Conservation (phyloP, 495 filamentous ascomycete species). For the Tuber borchii region DNA sequence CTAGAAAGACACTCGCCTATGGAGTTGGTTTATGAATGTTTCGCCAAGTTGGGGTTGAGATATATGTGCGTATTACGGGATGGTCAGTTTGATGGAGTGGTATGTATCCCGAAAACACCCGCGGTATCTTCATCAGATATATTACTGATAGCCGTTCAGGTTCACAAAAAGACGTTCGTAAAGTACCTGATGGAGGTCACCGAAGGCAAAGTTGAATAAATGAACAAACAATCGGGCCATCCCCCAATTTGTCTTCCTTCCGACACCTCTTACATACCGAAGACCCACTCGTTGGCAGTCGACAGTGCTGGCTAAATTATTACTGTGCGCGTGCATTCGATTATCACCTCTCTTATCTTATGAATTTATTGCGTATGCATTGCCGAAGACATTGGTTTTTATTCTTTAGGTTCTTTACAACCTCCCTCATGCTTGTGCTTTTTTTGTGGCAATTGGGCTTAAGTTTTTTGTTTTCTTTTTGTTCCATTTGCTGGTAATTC, state of each 20-base stretch:
- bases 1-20: conserved; percentile 86
- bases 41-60: conserved; percentile 84
- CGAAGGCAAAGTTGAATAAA: conserved; percentile 31
- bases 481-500: neutral
- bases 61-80: conserved; percentile 85
- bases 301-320: neutral
- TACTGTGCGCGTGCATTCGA: neutral
- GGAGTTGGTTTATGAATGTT: conserved; percentile 94
- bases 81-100: conserved; percentile 81
- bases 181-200: conserved; percentile 64
- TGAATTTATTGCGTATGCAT: conserved; percentile 11
- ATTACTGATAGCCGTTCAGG: conserved; percentile 46
- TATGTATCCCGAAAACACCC: conserved; percentile 45
- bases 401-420: neutral
- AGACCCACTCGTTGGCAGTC: neutral
- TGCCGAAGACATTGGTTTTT: neutral
- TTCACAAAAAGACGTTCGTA: conserved; percentile 94
- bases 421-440: conserved; percentile 2
- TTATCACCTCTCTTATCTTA: conserved; percentile 40
- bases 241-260: neutral
- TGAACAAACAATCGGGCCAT: neutral
- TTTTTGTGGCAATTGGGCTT: neutral
- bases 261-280: neutral
- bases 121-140: neutral
- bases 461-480: neutral